These are phyloP conservation scores for Yamadazyma endophytica DNA, from an alignment of 805 yeast genomes.

Conservation along the genomic window DNA sequence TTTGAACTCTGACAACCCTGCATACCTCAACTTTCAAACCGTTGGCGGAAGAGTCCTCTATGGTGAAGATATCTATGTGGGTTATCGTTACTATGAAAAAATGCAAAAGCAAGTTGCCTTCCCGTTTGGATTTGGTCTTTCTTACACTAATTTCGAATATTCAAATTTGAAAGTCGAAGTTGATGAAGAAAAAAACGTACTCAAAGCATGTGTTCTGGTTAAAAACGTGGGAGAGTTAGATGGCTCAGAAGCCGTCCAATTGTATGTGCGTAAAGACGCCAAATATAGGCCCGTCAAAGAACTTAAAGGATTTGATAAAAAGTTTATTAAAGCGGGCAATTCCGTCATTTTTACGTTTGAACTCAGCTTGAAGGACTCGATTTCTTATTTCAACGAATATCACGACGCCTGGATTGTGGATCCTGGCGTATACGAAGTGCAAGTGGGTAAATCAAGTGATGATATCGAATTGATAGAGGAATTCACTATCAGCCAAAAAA, in stretches of 20 bases:
- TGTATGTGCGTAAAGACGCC: conserved; percentile 17
- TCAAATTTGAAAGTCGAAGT: conserved; percentile 11
- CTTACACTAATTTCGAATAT: conserved; percentile 23
- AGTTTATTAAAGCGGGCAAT: conserved; percentile 15
- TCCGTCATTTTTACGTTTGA: conserved; percentile 11
- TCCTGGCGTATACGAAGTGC: conserved; percentile 20
- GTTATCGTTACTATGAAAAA: conserved; percentile 29
- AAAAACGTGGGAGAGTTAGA: conserved; percentile 19
- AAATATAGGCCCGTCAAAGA: conserved; percentile 24
- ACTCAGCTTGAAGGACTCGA: conserved; percentile 20
- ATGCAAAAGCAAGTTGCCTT: conserved; percentile 21
- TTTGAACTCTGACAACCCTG: conserved; percentile 21
- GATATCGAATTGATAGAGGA: conserved; percentile 8
- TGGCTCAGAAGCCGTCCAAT: conserved; percentile 27
- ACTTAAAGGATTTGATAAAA: conserved; percentile 27
- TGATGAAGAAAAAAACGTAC: conserved; percentile 12
- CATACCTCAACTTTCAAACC: conserved; percentile 25
- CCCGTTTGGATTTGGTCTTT: conserved; percentile 31
- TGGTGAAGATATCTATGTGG: conserved; percentile 30
- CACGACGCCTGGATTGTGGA: conserved; percentile 22
- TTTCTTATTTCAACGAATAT: conserved; percentile 27
- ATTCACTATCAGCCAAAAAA: conserved; percentile 6
- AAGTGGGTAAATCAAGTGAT: conserved; percentile 20
- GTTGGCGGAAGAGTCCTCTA: conserved; percentile 28
- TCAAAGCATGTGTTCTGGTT: conserved; percentile 16